Evolutionary conservation across 2,329 filamentous ascomycete genomes (phyloP), one percentile per base, ranked within the genome.

Genomic region (Diplodia sapinea): DNA sequence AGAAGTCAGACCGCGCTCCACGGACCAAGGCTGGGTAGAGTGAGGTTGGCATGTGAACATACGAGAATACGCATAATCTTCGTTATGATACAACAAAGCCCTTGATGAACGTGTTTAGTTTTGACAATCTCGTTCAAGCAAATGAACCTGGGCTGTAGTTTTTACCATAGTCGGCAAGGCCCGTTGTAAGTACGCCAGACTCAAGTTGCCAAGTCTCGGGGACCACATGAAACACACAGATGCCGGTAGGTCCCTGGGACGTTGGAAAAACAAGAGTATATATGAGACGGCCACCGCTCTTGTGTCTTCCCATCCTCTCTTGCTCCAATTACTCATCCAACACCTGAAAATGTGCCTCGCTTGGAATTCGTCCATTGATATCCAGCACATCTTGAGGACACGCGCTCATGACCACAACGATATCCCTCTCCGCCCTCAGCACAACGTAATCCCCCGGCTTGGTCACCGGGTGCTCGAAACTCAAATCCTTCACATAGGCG

Each of bases 371-470:
- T 20, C 29, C 59, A 26, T 63, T 63, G 17, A 63, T 63, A 17
- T 63, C 59, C 47, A 63, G 29, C 1, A 78, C 71, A 13, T 78
- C 77, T 73, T 77, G 78, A 2, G 77, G 77, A 63, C 77, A 79
- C 11, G 77, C 76, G 59, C 77, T 78, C 68, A 79, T 73, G 0
- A 79, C 77, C 0, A 79, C 69, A 0, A 79, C 77, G 3, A 77
- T 68, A 63, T 79, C 77, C 17, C 77, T 71, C 67, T 79, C 76
- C 2, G 77, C 77, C 3, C 73, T 65, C 69, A 79, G 76, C 1
- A 76, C 70, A 4, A 79, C 76, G 40, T 72, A 78, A 26, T 72
- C 71, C 23, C 77, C 67, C 69, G 4, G 77, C 67, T 36, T 40
- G 64, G n/a, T 73, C 65, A 0, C 68, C 56, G 51, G 62, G 4